These are phyloP conservation scores for Lobosporangium transversale DNA, from an alignment of 192 early-diverging fungal genomes.

Conservation along the genomic window DNA sequence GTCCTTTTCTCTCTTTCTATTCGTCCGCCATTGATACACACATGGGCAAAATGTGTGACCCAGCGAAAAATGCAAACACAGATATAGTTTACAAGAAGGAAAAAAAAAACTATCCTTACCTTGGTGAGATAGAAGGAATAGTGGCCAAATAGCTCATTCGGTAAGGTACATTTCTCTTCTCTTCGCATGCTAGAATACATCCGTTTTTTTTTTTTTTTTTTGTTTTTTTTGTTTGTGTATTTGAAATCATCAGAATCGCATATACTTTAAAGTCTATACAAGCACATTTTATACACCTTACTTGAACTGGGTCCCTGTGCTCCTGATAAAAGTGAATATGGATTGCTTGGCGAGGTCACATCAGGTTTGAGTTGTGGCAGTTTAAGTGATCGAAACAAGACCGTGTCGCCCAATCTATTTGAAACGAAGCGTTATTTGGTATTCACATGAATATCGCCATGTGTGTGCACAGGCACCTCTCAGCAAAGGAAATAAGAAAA, in stretches of 20 bases:
- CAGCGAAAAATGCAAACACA: not conserved
- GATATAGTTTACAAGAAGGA: not conserved
- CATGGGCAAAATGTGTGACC: not conserved
- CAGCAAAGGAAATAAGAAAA: not conserved
- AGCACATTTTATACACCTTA: not conserved
- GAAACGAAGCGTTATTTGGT: too few species aligned
- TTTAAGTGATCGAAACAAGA: constrained; percentile 16
- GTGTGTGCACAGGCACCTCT: too few species aligned
- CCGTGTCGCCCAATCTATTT: constrained; percentile 24
- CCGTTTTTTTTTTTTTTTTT: too few species aligned
- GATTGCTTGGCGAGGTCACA: constrained; percentile 17
- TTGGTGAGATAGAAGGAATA: constrained; percentile 7
- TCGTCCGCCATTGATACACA: not conserved
- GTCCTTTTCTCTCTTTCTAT: too few species aligned
- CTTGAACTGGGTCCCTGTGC: constrained; percentile 9
- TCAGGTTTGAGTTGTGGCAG: constrained; percentile 19
- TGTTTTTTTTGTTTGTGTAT: too few species aligned
- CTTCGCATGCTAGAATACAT: constrained; percentile 10
- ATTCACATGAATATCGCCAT: too few species aligned
- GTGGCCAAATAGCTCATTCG: constrained; percentile 24
- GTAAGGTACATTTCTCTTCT: constrained; percentile 11
- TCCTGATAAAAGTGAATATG: constrained; percentile 17
- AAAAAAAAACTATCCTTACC: constrained; percentile 6
- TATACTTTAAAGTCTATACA: not conserved
- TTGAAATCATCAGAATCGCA: not conserved